Percentiles rank a stretch among this genome's conserved stretches.
Evolutionary conservation across 23 red algal species (phyloP).

Genomic region (Gracilariopsis chorda): DNA sequence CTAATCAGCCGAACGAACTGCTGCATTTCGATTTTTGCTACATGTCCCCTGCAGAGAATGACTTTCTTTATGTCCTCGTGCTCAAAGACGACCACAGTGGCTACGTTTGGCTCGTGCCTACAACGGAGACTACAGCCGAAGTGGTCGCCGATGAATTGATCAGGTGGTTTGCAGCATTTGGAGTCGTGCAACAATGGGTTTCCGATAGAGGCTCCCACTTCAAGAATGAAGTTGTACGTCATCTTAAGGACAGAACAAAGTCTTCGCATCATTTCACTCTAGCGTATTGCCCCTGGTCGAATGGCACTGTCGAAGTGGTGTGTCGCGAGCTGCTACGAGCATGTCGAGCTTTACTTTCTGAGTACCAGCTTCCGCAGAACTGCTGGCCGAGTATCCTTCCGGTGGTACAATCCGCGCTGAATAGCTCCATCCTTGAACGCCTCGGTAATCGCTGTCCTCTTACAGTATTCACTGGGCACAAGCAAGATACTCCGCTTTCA

Average conservation of each 20-base stretch:
- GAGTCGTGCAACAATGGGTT: neutral
- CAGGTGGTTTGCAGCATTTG: neutral
- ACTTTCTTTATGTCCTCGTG: neutral
- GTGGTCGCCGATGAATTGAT: neutral
- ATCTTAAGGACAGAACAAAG: neutral
- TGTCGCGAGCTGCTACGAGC: neutral
- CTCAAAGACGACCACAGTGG: neutral
- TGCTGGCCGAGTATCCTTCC: neutral
- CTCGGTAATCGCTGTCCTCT: neutral
- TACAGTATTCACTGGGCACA: neutral
- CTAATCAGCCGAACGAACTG: neutral
- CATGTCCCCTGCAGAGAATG: neutral
- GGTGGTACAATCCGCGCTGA: conserved; percentile 4
- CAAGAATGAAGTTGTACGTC: neutral
- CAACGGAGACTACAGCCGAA: neutral
- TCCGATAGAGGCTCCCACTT: conserved; percentile 14
- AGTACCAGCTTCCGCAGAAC: neutral
- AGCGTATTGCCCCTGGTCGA: conserved; percentile 34
- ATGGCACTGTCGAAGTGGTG: conserved; percentile 31
- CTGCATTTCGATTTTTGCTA: neutral
- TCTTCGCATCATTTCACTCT: conserved; percentile 29
- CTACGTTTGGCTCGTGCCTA: neutral
- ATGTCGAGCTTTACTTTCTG: neutral
- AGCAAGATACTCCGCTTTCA: neutral
- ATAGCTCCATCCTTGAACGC: neutral